A percentile compares a stretch with the other conserved stretches of the same genome.
Conservation (phyloP, 208 protist genomes). For the Trypanosoma congolense region DNA sequence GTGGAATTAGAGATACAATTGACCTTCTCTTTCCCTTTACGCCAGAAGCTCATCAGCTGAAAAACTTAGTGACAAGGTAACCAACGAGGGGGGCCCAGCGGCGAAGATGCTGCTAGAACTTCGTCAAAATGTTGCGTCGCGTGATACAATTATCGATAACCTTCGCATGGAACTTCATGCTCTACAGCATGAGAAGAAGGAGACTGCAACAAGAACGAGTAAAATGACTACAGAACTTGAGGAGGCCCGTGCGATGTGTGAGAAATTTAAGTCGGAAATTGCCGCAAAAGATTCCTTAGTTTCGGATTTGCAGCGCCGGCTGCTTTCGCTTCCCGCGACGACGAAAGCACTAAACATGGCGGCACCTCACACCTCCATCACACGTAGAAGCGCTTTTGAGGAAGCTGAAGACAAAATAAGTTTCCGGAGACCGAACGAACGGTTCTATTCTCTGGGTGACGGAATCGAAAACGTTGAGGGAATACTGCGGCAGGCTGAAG, state of each 20-base stretch:
- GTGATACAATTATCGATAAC: constrained; percentile 62
- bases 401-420: too few relatives aligned
- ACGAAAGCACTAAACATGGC: too few relatives aligned
- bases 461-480: constrained; percentile 3
- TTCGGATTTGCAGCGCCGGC: constrained; percentile 28
- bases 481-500: background rate
- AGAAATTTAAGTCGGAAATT: constrained; percentile 9
- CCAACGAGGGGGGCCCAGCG: background rate
- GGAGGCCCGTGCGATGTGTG: constrained; percentile 2
- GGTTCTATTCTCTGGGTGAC: too few relatives aligned
- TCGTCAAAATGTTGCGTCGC: constrained; percentile 61
- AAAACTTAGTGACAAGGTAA: background rate
- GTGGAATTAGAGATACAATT: background rate
- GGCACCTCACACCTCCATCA: too few relatives aligned
- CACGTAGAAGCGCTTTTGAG: too few relatives aligned
- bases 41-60: constrained; percentile 1
- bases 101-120: constrained; percentile 35
- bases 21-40: constrained; percentile 16
- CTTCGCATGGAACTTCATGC: constrained; percentile 37
- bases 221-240: constrained; percentile 3
- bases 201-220: constrained; percentile 14
- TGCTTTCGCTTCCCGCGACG: too few relatives aligned
- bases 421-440: too few relatives aligned
- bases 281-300: constrained; percentile 14
- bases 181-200: constrained; percentile 21